Percentiles rank a stretch among this genome's conserved stretches.
These are phyloP conservation scores for Pleoardoris graminearum DNA, from an alignment of 2,329 filamentous ascomycete genomes.

Conservation along the genomic window DNA sequence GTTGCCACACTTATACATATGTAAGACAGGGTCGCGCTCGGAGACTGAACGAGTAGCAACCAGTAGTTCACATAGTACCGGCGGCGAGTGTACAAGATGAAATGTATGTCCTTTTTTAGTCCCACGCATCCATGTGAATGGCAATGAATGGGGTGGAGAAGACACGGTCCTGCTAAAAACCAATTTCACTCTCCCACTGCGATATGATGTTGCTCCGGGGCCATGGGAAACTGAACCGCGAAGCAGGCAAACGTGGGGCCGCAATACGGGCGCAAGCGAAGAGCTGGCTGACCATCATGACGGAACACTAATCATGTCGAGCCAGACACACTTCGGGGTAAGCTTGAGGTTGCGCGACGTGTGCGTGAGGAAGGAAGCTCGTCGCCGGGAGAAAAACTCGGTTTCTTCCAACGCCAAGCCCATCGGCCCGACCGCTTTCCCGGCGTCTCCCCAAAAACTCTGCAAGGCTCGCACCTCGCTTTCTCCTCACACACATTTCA, in stretches of 20 bases:
- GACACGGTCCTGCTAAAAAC: constrained; percentile 59
- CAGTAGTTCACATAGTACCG: background rate
- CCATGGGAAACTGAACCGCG: constrained; percentile 50
- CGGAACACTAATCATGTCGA: constrained; percentile 18
- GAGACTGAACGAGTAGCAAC: background rate
- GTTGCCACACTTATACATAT: background rate
- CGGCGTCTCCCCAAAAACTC: constrained; percentile 21
- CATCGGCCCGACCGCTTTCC: constrained; percentile 22
- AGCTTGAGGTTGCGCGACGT: constrained; percentile 3
- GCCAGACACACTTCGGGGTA: background rate
- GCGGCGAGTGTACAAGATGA: background rate
- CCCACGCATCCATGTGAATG: constrained; percentile 46
- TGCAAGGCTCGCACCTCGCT: constrained; percentile 13
- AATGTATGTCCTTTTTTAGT: constrained; percentile 55
- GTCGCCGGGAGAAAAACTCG: background rate
- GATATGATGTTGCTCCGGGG: constrained; percentile 55
- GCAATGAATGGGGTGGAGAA: constrained; percentile 56
- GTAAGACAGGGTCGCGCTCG: background rate
- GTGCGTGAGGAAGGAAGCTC: background rate
- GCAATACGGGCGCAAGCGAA: constrained; percentile 13
- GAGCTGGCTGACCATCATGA: constrained; percentile 19
- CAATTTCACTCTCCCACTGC: constrained; percentile 55
- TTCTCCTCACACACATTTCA: constrained; percentile 42
- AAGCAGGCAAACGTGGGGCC: constrained; percentile 56
- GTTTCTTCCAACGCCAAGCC: background rate